Conservation (phyloP, 2,329 filamentous ascomycete species). For the Pseudogymnoascus sp. region DNA sequence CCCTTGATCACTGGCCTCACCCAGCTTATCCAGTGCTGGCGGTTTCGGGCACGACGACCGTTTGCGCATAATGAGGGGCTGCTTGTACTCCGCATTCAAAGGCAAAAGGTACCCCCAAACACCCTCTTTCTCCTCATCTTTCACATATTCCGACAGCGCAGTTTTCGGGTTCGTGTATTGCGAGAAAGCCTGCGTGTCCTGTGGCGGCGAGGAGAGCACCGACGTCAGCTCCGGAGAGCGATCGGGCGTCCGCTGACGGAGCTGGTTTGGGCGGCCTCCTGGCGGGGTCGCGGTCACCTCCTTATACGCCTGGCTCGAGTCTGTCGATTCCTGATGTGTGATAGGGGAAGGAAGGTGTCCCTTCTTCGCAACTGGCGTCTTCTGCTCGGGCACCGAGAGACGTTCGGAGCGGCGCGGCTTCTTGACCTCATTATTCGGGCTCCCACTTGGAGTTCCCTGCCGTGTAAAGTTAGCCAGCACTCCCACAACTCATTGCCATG, state of each 20-base stretch:
- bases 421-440: constrained; percentile 44
- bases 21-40: constrained; percentile 35
- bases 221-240: constrained; percentile 32
- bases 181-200: constrained; percentile 71
- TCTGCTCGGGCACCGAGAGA: constrained; percentile 48
- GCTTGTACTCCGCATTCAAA: constrained; percentile 60
- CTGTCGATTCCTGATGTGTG: constrained; percentile 58
- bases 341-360: constrained; percentile 74
- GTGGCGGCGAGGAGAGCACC: constrained; percentile 50
- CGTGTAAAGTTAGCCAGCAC: constrained; percentile 17
- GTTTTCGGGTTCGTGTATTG: constrained; percentile 70
- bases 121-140: constrained; percentile 65
- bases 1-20: constrained; percentile 32
- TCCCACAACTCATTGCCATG: constrained; percentile 19
- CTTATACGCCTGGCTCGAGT: constrained; percentile 51
- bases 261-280: constrained; percentile 48
- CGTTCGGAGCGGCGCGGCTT: constrained; percentile 76
- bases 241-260: constrained; percentile 35
- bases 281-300: constrained; percentile 66
- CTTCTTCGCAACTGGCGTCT: constrained; percentile 55
- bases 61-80: constrained; percentile 66
- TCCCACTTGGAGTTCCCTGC: constrained; percentile 19
- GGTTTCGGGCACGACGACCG: constrained; percentile 61
- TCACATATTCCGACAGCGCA: constrained; percentile 69
- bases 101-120: constrained; percentile 96